Evolutionary conservation across 2,329 filamentous ascomycete genomes (phyloP).

Genomic region (Curvularia hawaiiensis): DNA sequence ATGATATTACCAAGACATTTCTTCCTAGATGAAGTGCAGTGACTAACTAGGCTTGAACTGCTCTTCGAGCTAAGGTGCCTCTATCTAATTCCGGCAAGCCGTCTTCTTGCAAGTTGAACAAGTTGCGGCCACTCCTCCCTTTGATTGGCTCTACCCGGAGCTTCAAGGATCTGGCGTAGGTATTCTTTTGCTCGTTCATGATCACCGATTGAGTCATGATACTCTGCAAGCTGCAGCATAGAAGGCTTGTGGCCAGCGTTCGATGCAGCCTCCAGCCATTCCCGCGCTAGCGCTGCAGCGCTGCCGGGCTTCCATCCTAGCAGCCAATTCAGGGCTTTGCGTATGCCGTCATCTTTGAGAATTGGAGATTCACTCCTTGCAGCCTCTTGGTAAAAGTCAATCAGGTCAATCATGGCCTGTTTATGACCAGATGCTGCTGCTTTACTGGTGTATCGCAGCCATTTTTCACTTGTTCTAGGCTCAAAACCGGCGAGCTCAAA

Average conservation of each 20-base stretch:
- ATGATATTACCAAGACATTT: conserved; percentile 8
- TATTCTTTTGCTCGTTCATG: conserved; percentile 20
- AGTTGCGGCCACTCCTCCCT: conserved; percentile 36
- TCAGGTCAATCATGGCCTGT: conserved; percentile 47
- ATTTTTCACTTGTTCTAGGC: conserved; percentile 38
- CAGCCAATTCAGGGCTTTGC: conserved; percentile 32
- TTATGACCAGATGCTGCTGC: conserved; percentile 50
- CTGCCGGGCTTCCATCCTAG: conserved; percentile 25
- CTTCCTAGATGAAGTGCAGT: not conserved
- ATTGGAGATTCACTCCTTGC: conserved; percentile 25
- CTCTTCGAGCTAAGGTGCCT: not conserved
- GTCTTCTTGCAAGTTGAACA: conserved; percentile 29
- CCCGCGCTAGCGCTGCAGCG: conserved; percentile 26
- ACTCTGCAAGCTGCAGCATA: conserved; percentile 32
- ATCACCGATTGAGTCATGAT: conserved; percentile 22
- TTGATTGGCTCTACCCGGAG: conserved; percentile 17
- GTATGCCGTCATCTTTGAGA: conserved; percentile 17
- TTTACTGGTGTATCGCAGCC: conserved; percentile 53
- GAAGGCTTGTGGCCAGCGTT: conserved; percentile 36
- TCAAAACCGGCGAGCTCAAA: conserved; percentile 43
- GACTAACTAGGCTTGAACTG: not conserved
- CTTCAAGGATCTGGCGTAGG: conserved; percentile 23
- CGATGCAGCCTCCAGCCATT: conserved; percentile 42
- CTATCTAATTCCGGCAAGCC: conserved; percentile 20
- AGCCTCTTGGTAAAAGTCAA: conserved; percentile 48